Percentiles rank a stretch among this genome's conserved stretches.
Conservation (phyloP, 176 grass and related monocot genomes). For the Zizania latifolia region DNA sequence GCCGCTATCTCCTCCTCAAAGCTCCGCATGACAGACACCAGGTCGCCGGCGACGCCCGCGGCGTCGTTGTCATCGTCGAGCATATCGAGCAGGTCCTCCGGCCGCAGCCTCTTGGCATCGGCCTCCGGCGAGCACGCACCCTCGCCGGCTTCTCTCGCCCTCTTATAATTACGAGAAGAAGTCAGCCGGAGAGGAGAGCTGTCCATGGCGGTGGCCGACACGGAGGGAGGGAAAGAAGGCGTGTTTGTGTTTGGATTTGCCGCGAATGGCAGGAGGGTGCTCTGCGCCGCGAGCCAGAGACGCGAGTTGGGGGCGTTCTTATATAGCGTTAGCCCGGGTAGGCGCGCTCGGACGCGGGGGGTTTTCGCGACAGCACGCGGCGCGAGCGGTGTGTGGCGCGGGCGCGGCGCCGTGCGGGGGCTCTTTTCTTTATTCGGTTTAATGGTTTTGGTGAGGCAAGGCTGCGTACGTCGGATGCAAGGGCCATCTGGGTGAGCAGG, state of each 20-base stretch:
- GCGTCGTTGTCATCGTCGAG: conserved; percentile 55
- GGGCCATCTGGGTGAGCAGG: neutral
- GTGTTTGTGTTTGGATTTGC: neutral
- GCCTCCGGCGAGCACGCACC: neutral
- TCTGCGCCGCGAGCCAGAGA: conserved; percentile 35
- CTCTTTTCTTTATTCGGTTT: neutral
- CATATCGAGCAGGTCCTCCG: conserved; percentile 55
- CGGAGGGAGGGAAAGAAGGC: neutral
- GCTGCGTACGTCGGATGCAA: neutral
- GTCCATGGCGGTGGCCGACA: neutral
- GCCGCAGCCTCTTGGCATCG: conserved; percentile 26
- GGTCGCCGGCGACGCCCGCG: conserved; percentile 28
- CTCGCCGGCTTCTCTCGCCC: conserved; percentile 27
- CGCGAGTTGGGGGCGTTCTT: conserved; percentile 20
- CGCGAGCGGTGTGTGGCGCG: neutral
- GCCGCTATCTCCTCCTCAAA: conserved; percentile 62
- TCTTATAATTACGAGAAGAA: conserved; percentile 8
- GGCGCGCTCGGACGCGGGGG: neutral
- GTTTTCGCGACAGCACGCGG: conserved; percentile 7
- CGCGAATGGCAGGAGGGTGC: conserved; percentile 24
- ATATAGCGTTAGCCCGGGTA: conserved; percentile 28
- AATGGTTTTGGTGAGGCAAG: neutral
- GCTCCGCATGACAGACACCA: conserved; percentile 71
- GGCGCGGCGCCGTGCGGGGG: neutral
- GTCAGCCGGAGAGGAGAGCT: neutral